Evolutionary conservation across 2,329 filamentous ascomycete species (phyloP).

Genomic region (Epichloe hybrida): DNA sequence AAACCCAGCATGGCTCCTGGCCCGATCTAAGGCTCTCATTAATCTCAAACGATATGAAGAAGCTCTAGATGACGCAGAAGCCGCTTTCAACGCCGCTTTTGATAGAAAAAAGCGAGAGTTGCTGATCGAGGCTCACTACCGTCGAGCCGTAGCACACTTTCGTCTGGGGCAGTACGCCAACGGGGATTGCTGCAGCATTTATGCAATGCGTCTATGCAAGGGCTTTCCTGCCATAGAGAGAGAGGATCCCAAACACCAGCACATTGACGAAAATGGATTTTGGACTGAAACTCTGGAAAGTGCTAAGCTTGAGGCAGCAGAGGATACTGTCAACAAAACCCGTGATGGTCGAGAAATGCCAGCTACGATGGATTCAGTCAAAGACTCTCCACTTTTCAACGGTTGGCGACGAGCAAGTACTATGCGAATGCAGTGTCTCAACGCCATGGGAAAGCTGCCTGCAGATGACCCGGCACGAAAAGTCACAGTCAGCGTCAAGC

Average conservation of each 20-base stretch:
- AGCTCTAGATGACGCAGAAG: constrained; percentile 58
- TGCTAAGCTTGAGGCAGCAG: constrained; percentile 14
- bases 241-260: constrained; percentile 15
- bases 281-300: constrained; percentile 28
- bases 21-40: constrained; percentile 67
- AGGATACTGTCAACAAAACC: constrained; percentile 11
- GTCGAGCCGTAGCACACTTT: constrained; percentile 62
- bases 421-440: constrained; percentile 35
- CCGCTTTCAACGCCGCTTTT: constrained; percentile 46
- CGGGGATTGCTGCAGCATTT: constrained; percentile 55
- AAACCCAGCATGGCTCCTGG: constrained; percentile 68
- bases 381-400: neutral
- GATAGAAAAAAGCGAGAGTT: constrained; percentile 61
- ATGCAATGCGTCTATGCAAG: constrained; percentile 31
- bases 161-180: constrained; percentile 60
- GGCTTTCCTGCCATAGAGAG: constrained; percentile 18
- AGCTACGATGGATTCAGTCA: neutral
- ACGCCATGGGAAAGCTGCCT: constrained; percentile 29
- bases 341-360: no score
- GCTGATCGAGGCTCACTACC: constrained; percentile 70
- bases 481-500: constrained; percentile 23
- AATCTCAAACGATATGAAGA: constrained; percentile 45
- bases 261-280: constrained; percentile 31
- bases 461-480: constrained; percentile 32
- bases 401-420: constrained; percentile 29